Percentiles rank a stretch among this genome's conserved stretches.
These are phyloP conservation scores for Yarrowia keelungensis DNA, from an alignment of 805 yeast genomes.

Conservation along the genomic window DNA sequence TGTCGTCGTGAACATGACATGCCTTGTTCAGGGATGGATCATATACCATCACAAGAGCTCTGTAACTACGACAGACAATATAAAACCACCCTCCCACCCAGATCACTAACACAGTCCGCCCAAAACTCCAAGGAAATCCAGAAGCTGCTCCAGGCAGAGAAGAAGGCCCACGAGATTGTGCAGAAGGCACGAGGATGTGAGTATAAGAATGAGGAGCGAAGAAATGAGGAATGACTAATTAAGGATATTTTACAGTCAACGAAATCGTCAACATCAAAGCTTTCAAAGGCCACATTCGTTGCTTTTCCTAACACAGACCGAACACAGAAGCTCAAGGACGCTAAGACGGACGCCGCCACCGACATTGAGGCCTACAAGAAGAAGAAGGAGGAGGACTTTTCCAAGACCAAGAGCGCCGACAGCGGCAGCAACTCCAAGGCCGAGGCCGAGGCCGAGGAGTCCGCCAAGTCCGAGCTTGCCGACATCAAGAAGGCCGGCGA, in stretches of 20 bases:
- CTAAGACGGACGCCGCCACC: slow-evolving; percentile 88
- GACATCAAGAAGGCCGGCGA: slow-evolving; percentile 70
- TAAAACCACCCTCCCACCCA: background rate
- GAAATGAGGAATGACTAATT: background rate
- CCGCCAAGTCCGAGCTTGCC: slow-evolving; percentile 72
- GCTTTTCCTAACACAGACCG: slow-evolving; percentile 61
- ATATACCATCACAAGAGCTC: too few species aligned
- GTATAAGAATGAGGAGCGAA: slow-evolving; percentile 46
- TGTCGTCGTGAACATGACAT: background rate
- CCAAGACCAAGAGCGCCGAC: slow-evolving; percentile 69
- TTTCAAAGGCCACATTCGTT: slow-evolving; percentile 27
- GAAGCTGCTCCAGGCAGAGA: slow-evolving; percentile 83
- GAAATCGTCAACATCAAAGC: too few species aligned
- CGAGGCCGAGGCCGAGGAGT: slow-evolving; percentile 77
- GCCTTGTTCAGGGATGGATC: too few species aligned
- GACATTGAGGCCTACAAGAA: slow-evolving; percentile 88
- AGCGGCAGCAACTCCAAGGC: slow-evolving; percentile 77
- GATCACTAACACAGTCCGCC: slow-evolving; percentile 50
- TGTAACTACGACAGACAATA: too few species aligned
- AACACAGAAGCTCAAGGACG: slow-evolving; percentile 87
- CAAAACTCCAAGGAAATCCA: slow-evolving; percentile 66
- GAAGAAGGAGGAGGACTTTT: slow-evolving; percentile 82
- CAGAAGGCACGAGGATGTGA: slow-evolving; percentile 87
- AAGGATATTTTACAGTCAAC: too few species aligned
- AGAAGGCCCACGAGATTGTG: slow-evolving; percentile 95